phyloP scores from a whole-genome alignment of 2,329 filamentous ascomycete species.

The Davidsoniella neocaledoniae region DNA sequence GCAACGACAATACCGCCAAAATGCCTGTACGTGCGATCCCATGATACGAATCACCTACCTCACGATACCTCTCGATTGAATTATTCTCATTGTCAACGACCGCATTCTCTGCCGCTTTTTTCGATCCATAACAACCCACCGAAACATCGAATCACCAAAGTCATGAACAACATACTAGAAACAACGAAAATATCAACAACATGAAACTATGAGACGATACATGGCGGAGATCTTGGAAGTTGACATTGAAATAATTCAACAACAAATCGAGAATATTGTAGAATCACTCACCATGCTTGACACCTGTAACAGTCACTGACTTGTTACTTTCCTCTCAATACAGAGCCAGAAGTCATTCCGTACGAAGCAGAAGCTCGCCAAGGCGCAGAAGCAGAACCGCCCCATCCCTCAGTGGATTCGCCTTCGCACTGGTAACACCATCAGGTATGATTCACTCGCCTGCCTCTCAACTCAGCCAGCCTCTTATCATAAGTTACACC shows the following conservation, averaged over 20 bases:
- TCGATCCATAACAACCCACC: background rate
- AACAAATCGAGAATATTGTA: too few species aligned
- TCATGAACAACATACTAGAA: background rate
- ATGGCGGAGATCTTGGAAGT: too few species aligned
- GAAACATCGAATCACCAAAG: background rate
- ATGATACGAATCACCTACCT: conserved; percentile 1
- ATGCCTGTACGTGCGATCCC: conserved; percentile 13
- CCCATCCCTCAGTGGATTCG: conserved; percentile 99
- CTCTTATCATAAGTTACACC: background rate
- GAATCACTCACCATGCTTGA: too few species aligned
- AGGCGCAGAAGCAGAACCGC: conserved; percentile 99
- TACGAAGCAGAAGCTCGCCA: conserved; percentile 99
- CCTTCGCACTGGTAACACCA: conserved; percentile 95
- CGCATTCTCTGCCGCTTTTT: background rate
- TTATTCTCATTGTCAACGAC: conserved; percentile 1
- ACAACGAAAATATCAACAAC: background rate
- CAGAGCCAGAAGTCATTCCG: conserved; percentile 99
- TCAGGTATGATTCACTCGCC: conserved; percentile 51
- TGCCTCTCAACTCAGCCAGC: background rate
- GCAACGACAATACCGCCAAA: conserved; percentile 13
- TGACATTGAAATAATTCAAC: too few species aligned
- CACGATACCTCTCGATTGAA: conserved; percentile 10
- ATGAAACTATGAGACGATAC: background rate
- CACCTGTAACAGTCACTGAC: conserved; percentile 11
- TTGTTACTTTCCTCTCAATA: conserved; percentile 15